phyloP scores from a whole-genome alignment of 192 early-diverging fungal species.

The Martensiomyces pterosporus region DNA sequence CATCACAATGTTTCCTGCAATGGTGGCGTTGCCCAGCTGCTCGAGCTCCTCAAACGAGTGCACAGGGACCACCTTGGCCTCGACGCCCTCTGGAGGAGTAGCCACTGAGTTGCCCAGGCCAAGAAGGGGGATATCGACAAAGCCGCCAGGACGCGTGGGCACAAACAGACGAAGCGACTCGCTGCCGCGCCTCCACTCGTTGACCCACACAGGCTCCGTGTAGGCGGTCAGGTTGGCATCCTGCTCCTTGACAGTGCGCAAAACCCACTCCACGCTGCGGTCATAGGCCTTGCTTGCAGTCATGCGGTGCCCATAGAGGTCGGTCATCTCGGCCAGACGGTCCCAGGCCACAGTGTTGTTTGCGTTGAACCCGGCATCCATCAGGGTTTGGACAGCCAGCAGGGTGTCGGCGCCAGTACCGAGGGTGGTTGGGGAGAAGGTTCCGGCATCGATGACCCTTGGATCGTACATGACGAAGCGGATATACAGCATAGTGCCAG shows the following conservation, averaged over 20 bases:
- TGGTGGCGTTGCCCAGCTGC: conserved; percentile 23
- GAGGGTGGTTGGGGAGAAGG: conserved; percentile 18
- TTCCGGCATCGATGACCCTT: conserved; percentile 11
- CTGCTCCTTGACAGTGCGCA: conserved; percentile 36
- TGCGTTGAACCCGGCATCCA: conserved; percentile 16
- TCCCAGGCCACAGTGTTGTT: conserved; percentile 56
- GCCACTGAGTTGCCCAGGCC: conserved; percentile 52
- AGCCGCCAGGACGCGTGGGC: conserved; percentile 42
- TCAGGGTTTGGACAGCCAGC: conserved; percentile 22
- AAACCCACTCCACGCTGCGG: conserved; percentile 55
- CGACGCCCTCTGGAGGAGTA: conserved; percentile 43
- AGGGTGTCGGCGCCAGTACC: conserved; percentile 18
- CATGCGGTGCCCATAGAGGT: conserved; percentile 57
- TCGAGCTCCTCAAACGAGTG: conserved; percentile 51
- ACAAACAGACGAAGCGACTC: conserved; percentile 55
- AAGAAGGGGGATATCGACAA: conserved; percentile 47
- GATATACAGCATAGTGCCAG: conserved; percentile 8
- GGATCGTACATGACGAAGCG: conserved; percentile 14
- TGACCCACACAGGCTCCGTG: conserved; percentile 54
- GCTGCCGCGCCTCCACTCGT: conserved; percentile 51
- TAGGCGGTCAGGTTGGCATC: conserved; percentile 46
- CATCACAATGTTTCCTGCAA: conserved; percentile 52
- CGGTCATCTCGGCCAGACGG: conserved; percentile 60
- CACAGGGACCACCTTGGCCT: conserved; percentile 53
- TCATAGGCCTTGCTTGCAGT: conserved; percentile 50